Evolutionary conservation across 352 stramenopile species (phyloP).

Genomic region (Phytophthora palmivora): DNA sequence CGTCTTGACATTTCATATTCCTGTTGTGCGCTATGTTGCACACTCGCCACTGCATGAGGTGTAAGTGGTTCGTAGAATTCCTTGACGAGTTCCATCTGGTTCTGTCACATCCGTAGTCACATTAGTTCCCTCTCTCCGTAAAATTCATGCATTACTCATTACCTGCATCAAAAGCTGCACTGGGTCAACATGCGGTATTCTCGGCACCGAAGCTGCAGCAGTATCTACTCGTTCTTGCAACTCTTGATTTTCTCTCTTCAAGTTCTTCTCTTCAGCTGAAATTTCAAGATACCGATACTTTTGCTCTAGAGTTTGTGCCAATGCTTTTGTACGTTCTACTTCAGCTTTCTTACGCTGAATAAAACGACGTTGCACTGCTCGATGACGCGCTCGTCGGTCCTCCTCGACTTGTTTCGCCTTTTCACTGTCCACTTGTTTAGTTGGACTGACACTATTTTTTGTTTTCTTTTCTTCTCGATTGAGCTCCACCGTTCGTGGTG

Average conservation of each 20-base stretch:
- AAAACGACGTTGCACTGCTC: conserved; percentile 58
- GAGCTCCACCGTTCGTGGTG: conserved; percentile 23
- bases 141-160: conserved; percentile 1
- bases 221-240: conserved; percentile 30
- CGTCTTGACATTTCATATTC: conserved; percentile 37
- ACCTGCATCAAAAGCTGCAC: conserved; percentile 39
- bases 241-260: conserved; percentile 45
- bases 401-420: conserved; percentile 37
- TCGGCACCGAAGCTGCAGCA: conserved; percentile 5
- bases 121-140: conserved; percentile 7
- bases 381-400: conserved; percentile 54
- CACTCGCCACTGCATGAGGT: conserved; percentile 12
- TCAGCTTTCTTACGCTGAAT: conserved; percentile 66
- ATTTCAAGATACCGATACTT: conserved; percentile 50
- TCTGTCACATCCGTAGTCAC: conserved; percentile 16
- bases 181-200: conserved; percentile 25
- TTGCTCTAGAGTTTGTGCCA: conserved; percentile 45
- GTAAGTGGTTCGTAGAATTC: conserved; percentile 50
- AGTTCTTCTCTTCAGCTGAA: conserved; percentile 35
- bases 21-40: conserved; percentile 34
- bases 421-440: background rate
- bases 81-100: conserved; percentile 51
- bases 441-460: conserved; percentile 2
- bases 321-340: conserved; percentile 41
- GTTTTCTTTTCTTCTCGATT: conserved; percentile 13